Percentiles rank a stretch among this genome's conserved stretches.
These are phyloP conservation scores for Diaporthe amygdali DNA, from an alignment of 2,329 filamentous ascomycete species.

Conservation along the genomic window DNA sequence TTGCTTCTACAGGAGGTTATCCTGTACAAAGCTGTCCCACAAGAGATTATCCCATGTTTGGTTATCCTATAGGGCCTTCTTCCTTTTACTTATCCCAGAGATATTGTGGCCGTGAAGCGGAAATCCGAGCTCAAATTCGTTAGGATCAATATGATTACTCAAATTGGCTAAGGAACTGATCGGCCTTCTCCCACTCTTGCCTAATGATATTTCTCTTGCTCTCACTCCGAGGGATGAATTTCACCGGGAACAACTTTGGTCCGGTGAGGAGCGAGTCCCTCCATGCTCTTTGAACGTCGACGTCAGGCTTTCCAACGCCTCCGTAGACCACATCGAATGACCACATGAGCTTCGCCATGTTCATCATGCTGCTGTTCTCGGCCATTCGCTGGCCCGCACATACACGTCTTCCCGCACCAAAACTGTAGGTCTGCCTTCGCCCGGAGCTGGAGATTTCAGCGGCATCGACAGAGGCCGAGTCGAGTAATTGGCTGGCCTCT, in stretches of 20 bases:
- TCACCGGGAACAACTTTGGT: slow-evolving; percentile 9
- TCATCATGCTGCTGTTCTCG: slow-evolving; percentile 14
- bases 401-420: slow-evolving; percentile 18
- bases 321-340: slow-evolving; percentile 16
- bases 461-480: neutral
- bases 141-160: neutral
- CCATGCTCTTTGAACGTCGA: neutral
- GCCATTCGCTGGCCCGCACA: slow-evolving; percentile 20
- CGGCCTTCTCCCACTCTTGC: slow-evolving; percentile 17
- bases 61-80: too few relatives aligned
- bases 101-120: neutral
- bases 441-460: neutral
- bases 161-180: slow-evolving; percentile 17
- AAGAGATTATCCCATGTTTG: too few relatives aligned
- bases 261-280: neutral
- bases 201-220: neutral
- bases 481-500: neutral
- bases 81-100: too few relatives aligned
- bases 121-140: neutral
- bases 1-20: too few relatives aligned
- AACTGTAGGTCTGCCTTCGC: slow-evolving; percentile 15
- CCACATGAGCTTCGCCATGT: slow-evolving; percentile 24
- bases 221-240: slow-evolving; percentile 8
- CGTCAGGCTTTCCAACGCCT: neutral
- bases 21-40: too few relatives aligned